Evolutionary conservation across 768 basidiomycete species (phyloP).

Genomic region (Boletus reticuloceps): DNA sequence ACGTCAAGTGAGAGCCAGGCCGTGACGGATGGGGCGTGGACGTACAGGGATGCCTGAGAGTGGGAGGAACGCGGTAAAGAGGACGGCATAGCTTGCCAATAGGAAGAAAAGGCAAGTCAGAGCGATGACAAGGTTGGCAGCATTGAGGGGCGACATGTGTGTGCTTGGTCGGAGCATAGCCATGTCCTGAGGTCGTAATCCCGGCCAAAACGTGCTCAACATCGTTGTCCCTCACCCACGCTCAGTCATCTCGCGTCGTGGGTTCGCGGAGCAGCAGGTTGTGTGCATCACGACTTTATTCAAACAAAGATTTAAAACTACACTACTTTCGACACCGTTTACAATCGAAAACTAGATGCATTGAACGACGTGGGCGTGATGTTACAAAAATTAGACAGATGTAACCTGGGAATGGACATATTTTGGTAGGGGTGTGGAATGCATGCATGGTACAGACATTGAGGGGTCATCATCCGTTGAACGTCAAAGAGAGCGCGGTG

Average conservation of each 20-base stretch:
- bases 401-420: slow-evolving; percentile 24
- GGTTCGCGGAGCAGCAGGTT: slow-evolving; percentile 7
- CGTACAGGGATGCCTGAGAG: slow-evolving; percentile 50
- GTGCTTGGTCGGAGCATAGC: slow-evolving; percentile 11
- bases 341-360: slow-evolving; percentile 14
- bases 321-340: slow-evolving; percentile 22
- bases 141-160: slow-evolving; percentile 30
- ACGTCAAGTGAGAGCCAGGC: slow-evolving; percentile 18
- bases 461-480: slow-evolving; percentile 20
- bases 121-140: slow-evolving; percentile 48
- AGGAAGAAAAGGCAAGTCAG: slow-evolving; percentile 52
- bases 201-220: slow-evolving; percentile 21
- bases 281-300: slow-evolving; percentile 13
- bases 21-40: slow-evolving; percentile 6
- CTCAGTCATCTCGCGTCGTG: not conserved
- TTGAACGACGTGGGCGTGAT: slow-evolving; percentile 17
- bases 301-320: slow-evolving; percentile 28
- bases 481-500: slow-evolving; percentile 17
- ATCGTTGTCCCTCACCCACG: slow-evolving; percentile 5
- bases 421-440: slow-evolving; percentile 16
- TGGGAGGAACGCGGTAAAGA: slow-evolving; percentile 66
- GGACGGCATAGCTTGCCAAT: slow-evolving; percentile 57
- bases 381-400: slow-evolving; percentile 33
- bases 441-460: slow-evolving; percentile 28
- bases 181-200: slow-evolving; percentile 26